phyloP scores from a whole-genome alignment of 2,329 filamentous ascomycete species.

The Chaetomiaceae sp. region DNA sequence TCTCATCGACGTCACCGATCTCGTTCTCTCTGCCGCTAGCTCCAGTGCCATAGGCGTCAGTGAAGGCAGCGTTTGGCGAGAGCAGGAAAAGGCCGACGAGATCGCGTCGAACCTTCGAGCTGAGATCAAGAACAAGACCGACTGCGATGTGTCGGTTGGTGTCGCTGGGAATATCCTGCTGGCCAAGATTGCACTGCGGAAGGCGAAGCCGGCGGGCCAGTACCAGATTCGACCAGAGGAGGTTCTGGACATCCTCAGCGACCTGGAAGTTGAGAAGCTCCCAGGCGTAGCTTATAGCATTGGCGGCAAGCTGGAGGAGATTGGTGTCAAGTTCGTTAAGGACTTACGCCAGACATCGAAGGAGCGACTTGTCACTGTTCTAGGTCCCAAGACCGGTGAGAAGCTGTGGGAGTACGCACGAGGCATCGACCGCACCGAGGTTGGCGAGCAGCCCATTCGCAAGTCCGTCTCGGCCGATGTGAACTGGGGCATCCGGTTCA shows the following conservation, averaged over 20 bases:
- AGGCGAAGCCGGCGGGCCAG: constrained; percentile 91
- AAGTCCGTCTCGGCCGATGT: constrained; percentile 97
- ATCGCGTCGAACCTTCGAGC: constrained; percentile 63
- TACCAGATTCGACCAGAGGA: constrained; percentile 80
- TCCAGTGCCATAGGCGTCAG: constrained; percentile 59
- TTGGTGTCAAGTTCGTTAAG: constrained; percentile 74
- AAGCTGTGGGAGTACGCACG: constrained; percentile 86
- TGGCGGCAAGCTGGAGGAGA: constrained; percentile 77
- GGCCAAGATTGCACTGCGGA: constrained; percentile 83
- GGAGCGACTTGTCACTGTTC: constrained; percentile 63
- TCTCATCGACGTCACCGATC: constrained; percentile 70
- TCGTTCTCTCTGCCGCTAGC: constrained; percentile 59
- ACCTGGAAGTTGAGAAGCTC: constrained; percentile 70
- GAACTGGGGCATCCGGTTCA: constrained; percentile 95
- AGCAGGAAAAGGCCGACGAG: constrained; percentile 71
- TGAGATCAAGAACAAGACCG: constrained; percentile 66
- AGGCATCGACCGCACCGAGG: constrained; percentile 78
- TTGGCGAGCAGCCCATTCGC: constrained; percentile 76
- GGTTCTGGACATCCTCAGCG: constrained; percentile 68
- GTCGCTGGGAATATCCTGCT: constrained; percentile 87
- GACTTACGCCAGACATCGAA: constrained; percentile 73
- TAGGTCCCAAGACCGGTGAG: constrained; percentile 89
- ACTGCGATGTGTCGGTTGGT: constrained; percentile 84
- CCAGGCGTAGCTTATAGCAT: constrained; percentile 93
- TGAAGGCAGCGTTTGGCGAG: constrained; percentile 65